Percentiles rank a stretch among this genome's conserved stretches.
These are phyloP conservation scores for Backusella psychrophila DNA, from an alignment of 192 early-diverging fungal genomes.

Conservation along the genomic window DNA sequence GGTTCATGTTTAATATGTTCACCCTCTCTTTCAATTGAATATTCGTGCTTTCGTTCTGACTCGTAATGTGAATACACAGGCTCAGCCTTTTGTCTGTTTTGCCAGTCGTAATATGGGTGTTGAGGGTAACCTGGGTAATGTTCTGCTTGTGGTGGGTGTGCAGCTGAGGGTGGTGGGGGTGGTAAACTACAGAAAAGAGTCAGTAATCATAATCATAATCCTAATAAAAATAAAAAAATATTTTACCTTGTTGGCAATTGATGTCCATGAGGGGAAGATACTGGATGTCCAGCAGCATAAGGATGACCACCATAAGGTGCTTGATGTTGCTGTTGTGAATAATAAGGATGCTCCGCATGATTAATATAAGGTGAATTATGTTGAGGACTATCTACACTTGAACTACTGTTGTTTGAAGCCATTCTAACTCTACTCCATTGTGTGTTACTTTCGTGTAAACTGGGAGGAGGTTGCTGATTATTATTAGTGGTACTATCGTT, in stretches of 20 bases:
- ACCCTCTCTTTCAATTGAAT: background rate
- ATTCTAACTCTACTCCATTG: conserved; percentile 18
- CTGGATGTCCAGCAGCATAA: conserved; percentile 5
- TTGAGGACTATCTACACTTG: conserved; percentile 11
- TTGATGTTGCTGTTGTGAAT: conserved; percentile 12
- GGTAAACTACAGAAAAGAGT: background rate
- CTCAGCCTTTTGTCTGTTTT: background rate
- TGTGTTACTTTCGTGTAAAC: background rate
- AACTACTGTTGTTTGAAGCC: conserved; percentile 11
- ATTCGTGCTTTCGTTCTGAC: conserved; percentile 12
- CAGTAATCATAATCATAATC: background rate
- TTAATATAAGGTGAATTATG: conserved; percentile 9
- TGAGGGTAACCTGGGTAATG: background rate
- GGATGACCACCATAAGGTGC: background rate
- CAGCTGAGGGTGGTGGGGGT: background rate
- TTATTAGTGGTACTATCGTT: background rate
- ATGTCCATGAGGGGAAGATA: conserved; percentile 4
- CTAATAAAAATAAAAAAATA: background rate
- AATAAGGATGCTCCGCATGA: conserved; percentile 8
- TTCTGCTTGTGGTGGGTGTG: background rate
- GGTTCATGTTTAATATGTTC: background rate
- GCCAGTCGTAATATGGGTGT: conserved; percentile 1
- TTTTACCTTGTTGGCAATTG: background rate
- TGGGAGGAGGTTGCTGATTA: background rate
- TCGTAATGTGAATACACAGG: conserved; percentile 5